Evolutionary conservation across 164 flowering plant species (phyloP), one percentile per base, ranked within the genome.

Genomic region (Tetracentron sinense): DNA sequence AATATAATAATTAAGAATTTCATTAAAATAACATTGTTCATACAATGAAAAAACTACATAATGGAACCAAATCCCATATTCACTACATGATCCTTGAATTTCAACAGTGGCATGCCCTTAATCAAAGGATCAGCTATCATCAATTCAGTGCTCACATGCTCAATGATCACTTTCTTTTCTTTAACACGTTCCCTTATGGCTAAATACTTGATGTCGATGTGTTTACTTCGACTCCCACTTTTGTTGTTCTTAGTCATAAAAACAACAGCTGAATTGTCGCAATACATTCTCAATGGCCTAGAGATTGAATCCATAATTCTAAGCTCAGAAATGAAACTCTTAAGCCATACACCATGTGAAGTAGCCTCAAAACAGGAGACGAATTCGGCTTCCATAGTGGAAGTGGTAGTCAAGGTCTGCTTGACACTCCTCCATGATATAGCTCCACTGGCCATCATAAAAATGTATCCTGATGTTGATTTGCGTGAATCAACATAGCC

Each of bases 21-120:
- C 28, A 42, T 57, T 35, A 54, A 53, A 63, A 56, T 25, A 38
- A 38, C 58, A 52, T 63, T 56, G 60, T 56, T 14, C 15, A 53
- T 63, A 52, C 49, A 63, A 55, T 55, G 46, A n/a, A 46, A 52
- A 56, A 46, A 42, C 54, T 61, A 60, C 60, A 42, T 38, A 42
- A 54, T 42, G 49, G 56, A 61, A 62, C 53, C 72, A 55, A 69
- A 35, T 69, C 72, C 62, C 66, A 69, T 69, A 29, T 55, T 46
- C 16, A 17, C 51, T 62, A 69, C 72, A 62, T 69, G 61, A 69
- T 55, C 67, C 61, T 62, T 61, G 54, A 61, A 62, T 27, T 55
- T 28, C 6, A 33, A 52, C 22, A 55, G 60, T 62, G 67, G 72
- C 68, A 72, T 67, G 63, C 62, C 71, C 65, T 72, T 72, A 61